Base-by-base conservation (phyloP, 108 stramenopile species). In the Cyclostephanos tholiformis region DNA sequence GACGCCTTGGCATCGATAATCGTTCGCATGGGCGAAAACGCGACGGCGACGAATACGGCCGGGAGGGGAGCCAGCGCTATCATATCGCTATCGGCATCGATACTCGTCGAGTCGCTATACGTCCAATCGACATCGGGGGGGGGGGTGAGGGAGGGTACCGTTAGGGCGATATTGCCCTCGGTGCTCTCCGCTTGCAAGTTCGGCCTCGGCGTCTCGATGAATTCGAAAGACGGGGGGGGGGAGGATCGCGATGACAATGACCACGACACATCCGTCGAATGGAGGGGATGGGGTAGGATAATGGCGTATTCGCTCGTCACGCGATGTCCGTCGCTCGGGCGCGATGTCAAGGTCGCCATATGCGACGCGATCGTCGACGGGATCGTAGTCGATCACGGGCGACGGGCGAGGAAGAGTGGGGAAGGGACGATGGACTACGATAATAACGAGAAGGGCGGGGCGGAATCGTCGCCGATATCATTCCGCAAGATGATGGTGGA, bases 51-150 rank as follows among this genome's bases (percentile, higher is more conserved):
- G 11, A 76, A 6, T 35, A 44, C 22, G 63, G 10, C 9, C 32
- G 62, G 29, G 55, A 69, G 66, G 57, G 86, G 86, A 26, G 68
- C 74, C 22, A 63, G 76, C 59, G 26, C 55, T 2, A 12, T 79
- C 19, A 52, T 92, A 0, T 91, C 91, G 11, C 91, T 89, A 58
- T 77, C 86, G 14, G 90, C 85, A 11, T 84, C 87, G 2, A 71
- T 90, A 5, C 27, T 91, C 2, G 85, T 90, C n/a, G 88, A 95
- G 65, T 82, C 89, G 8, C 65, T 91, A 51, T 67, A 82, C 38
- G 66, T 82, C 39, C 85, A 85, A 50, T 61, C 71, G 44, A 64
- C 85, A 63, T 63, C 43, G 23, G 44, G 57, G 11, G 51, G 58
- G 4, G 76, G 74, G 10, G 83, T 84, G 50, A 50, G 76, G 65